These are phyloP conservation scores for Starmerella stigmatis DNA, from an alignment of 805 yeast species.

Conservation along the genomic window DNA sequence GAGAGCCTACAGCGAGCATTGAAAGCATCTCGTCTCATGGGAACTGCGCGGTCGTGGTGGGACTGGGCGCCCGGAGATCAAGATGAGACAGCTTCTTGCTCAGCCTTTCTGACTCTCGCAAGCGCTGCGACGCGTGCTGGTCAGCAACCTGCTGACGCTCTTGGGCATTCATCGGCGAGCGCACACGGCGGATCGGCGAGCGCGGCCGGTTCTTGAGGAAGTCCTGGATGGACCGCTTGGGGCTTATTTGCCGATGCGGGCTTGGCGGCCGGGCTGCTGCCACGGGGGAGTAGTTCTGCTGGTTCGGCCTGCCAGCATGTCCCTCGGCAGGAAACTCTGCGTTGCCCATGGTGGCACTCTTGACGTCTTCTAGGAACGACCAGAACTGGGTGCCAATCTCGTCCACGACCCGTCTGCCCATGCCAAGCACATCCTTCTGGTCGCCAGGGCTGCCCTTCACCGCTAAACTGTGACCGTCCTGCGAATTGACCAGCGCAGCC, in stretches of 20 bases:
- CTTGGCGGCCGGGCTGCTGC: slow-evolving; percentile 8
- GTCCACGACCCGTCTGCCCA: slow-evolving; percentile 30
- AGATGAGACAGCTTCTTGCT: slow-evolving; percentile 15
- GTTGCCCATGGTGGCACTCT: slow-evolving; percentile 30
- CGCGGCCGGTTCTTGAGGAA: slow-evolving; percentile 14
- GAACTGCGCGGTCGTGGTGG: too few species aligned
- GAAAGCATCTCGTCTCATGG: too few species aligned
- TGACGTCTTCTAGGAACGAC: slow-evolving; percentile 31
- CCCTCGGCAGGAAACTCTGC: slow-evolving; percentile 18
- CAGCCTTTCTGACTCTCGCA: slow-evolving; percentile 14
- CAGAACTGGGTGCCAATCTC: slow-evolving; percentile 31
- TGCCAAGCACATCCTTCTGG: slow-evolving; percentile 25
- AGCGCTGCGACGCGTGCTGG: slow-evolving; percentile 12
- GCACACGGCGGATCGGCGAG: slow-evolving; percentile 13
- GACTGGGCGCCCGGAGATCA: slow-evolving; percentile 11
- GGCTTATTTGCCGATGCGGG: slow-evolving; percentile 13
- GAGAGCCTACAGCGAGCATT: background rate
- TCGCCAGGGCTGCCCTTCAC: background rate
- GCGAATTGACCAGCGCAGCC: slow-evolving; percentile 14
- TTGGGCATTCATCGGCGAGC: slow-evolving; percentile 5
- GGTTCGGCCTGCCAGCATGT: too few species aligned
- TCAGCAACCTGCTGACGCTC: slow-evolving; percentile 8
- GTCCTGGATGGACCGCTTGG: slow-evolving; percentile 17
- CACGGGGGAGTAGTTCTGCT: too few species aligned
- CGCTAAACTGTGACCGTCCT: background rate